Conservation (phyloP, 106 monocot genomes). For the Ottelia alismoides region DNA sequence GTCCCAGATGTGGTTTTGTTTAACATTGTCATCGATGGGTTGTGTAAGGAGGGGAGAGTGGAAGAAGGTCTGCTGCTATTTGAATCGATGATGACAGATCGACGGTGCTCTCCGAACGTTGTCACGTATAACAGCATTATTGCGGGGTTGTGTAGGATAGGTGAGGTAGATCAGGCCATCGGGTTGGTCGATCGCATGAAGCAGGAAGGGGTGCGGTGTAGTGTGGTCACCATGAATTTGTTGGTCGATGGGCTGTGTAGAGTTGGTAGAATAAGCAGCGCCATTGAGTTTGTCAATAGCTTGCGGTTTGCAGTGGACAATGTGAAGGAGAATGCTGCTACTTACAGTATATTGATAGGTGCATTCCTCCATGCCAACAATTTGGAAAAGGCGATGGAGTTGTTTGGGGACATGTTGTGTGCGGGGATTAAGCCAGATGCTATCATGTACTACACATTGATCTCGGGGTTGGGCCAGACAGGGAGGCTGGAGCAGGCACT, state of each 20-base stretch:
- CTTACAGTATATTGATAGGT: constrained; percentile 52
- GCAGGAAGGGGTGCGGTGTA: constrained; percentile 24
- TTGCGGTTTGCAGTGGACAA: constrained; percentile 14
- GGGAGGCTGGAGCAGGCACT: constrained; percentile 48
- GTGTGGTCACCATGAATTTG: constrained; percentile 51
- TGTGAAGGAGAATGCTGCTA: constrained; percentile 37
- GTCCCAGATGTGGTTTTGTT: constrained; percentile 14
- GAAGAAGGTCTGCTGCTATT: constrained; percentile 28
- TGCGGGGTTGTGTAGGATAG: constrained; percentile 56
- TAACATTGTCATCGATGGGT: constrained; percentile 52
- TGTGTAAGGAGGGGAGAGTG: constrained; percentile 55
- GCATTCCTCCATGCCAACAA: constrained; percentile 66
- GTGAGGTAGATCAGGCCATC: constrained; percentile 24
- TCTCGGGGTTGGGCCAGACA: constrained; percentile 51
- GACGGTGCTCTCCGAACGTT: constrained; percentile 25
- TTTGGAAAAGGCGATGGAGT: constrained; percentile 43
- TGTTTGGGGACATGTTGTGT: constrained; percentile 60
- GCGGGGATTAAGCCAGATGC: constrained; percentile 44
- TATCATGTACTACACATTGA: constrained; percentile 52
- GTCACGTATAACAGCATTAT: constrained; percentile 57
- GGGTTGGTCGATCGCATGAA: constrained; percentile 49
- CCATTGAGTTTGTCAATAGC: constrained; percentile 45
- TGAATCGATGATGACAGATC: constrained; percentile 20
- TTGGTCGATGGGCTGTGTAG: constrained; percentile 53
- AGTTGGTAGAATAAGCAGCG: constrained; percentile 31